These are phyloP conservation scores for Pichia kudriavzevii DNA, from an alignment of 1,139 yeast species.

Conservation along the genomic window DNA sequence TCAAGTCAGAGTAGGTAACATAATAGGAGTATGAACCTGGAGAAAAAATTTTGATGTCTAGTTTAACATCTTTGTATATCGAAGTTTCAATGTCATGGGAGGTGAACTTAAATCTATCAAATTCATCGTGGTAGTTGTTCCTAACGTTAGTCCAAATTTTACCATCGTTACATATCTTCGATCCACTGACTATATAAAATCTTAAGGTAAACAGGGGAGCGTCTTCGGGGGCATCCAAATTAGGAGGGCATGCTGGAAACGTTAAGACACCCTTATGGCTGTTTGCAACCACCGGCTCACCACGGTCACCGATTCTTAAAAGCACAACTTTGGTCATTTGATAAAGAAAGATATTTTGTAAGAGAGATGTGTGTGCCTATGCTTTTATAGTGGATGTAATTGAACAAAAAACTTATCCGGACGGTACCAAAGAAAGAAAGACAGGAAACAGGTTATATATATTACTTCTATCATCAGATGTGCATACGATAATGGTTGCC, in stretches of 20 bases:
- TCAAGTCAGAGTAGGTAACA: constrained; percentile 39
- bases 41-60: constrained; percentile 54
- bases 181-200: constrained; percentile 66
- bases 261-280: constrained; percentile 51
- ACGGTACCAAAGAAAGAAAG: too few species aligned
- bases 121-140: constrained; percentile 31
- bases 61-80: constrained; percentile 51
- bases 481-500: too few species aligned
- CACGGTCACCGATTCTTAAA: constrained; percentile 45
- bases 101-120: constrained; percentile 50
- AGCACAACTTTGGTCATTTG: constrained; percentile 34
- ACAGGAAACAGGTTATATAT: too few species aligned
- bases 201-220: constrained; percentile 49
- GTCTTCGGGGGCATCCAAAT: constrained; percentile 32
- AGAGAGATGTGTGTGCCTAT: too few species aligned
- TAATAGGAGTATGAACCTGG: constrained; percentile 80
- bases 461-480: too few species aligned
- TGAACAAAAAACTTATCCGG: too few species aligned
- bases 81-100: constrained; percentile 39
- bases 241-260: constrained; percentile 51
- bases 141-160: constrained; percentile 73
- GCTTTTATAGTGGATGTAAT: too few species aligned
- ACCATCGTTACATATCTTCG: constrained; percentile 65
- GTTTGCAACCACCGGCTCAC: constrained; percentile 44
- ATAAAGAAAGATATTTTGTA: too few species aligned